A percentile compares a stretch with the other conserved stretches of the same genome.
phyloP scores from a whole-genome alignment of 2,329 filamentous ascomycete species.

The Calonectria montana region DNA sequence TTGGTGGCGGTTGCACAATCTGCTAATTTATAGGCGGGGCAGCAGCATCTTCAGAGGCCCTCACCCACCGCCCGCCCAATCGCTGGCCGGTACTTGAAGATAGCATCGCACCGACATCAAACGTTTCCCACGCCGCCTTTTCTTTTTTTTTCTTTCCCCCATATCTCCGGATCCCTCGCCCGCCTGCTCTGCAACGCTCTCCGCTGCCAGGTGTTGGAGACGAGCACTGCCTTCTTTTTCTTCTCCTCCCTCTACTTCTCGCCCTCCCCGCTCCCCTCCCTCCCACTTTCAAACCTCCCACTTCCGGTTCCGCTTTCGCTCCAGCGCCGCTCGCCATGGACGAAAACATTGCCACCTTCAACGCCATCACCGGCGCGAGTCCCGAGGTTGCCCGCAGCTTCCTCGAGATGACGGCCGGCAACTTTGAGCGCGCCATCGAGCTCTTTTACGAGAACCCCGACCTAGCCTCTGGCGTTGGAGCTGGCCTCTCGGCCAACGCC shows the following conservation, averaged over 20 bases:
- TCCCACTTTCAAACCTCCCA: neutral
- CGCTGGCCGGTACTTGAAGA: slow-evolving; percentile 1
- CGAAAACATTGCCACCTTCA: slow-evolving; percentile 81
- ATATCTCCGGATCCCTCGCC: neutral
- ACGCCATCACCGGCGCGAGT: slow-evolving; percentile 81
- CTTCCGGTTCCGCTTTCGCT: neutral
- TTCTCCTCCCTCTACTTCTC: neutral
- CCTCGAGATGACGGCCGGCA: slow-evolving; percentile 84
- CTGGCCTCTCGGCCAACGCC: slow-evolving; percentile 43
- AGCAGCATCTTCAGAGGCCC: slow-evolving; percentile 21
- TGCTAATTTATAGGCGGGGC: slow-evolving; percentile 11
- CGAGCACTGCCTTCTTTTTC: neutral
- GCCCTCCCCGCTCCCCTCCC: neutral
- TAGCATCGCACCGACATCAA: slow-evolving; percentile 16
- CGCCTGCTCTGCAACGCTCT: neutral
- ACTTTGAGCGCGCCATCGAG: slow-evolving; percentile 86
- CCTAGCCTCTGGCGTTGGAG: slow-evolving; percentile 56
- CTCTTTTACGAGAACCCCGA: slow-evolving; percentile 93
- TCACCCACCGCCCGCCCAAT: slow-evolving; percentile 18
- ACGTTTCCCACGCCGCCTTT: slow-evolving; percentile 10
- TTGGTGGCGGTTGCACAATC: neutral
- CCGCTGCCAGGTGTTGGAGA: slow-evolving; percentile 14
- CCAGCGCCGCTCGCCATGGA: slow-evolving; percentile 63
- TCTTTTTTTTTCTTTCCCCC: neutral
- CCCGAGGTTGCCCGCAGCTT: slow-evolving; percentile 83